phyloP scores from a whole-genome alignment of 2,329 filamentous ascomycete species.

The Claviceps purpurea region DNA sequence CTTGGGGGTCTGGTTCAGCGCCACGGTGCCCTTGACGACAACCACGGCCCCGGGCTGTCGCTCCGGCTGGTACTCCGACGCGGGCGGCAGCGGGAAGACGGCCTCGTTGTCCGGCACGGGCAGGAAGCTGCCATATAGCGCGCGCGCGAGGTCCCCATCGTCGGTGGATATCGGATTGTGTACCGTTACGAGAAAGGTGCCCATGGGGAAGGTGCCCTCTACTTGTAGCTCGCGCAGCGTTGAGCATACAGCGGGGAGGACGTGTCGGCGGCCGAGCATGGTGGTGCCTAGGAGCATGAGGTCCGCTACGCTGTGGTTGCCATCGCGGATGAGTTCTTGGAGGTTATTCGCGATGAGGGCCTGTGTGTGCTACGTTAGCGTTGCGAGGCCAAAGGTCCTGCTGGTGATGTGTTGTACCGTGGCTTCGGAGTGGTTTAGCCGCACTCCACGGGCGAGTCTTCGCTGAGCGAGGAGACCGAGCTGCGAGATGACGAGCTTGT shows the following conservation, averaged over 20 bases:
- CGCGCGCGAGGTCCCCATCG: constrained; percentile 74
- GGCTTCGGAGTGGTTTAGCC: constrained; percentile 82
- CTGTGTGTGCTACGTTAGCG: constrained; percentile 27
- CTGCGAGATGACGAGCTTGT: constrained; percentile 91
- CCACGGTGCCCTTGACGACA: constrained; percentile 52
- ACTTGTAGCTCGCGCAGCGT: constrained; percentile 80
- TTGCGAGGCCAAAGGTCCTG: background rate
- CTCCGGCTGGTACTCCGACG: constrained; percentile 51
- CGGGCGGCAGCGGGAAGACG: constrained; percentile 49
- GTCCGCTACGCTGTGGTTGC: constrained; percentile 78
- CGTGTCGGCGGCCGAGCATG: constrained; percentile 87
- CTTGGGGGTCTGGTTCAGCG: constrained; percentile 59
- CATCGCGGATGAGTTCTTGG: constrained; percentile 96
- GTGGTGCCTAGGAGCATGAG: constrained; percentile 85
- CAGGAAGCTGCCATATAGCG: constrained; percentile 83
- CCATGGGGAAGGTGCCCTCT: constrained; percentile 82
- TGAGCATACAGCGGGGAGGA: constrained; percentile 66
- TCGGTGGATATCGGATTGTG: constrained; percentile 79
- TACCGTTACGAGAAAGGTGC: constrained; percentile 89
- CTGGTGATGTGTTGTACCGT: constrained; percentile 34
- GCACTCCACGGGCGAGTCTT: constrained; percentile 74
- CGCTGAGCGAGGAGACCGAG: constrained; percentile 77
- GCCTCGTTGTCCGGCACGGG: constrained; percentile 57
- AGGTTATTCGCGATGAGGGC: constrained; percentile 77
- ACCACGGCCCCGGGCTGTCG: constrained; percentile 72